Evolutionary conservation across 306 rosid genomes (phyloP).

Genomic region (Prunus persica): Prunus_persica_NCBIv2 NC_034013.1:15961501-15962000

Average conservation of each 20-base stretch:
- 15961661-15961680: slow-evolving; percentile 62
- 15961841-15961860: slow-evolving; percentile 83
- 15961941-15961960: slow-evolving; percentile 67
- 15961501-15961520: slow-evolving; percentile 70
- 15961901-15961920: slow-evolving; percentile 49
- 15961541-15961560: slow-evolving; percentile 39
- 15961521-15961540: slow-evolving; percentile 52
- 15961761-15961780: slow-evolving; percentile 62
- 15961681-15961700: slow-evolving; percentile 54
- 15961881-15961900: slow-evolving; percentile 52
- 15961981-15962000: slow-evolving; percentile 53
- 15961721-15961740: slow-evolving; percentile 65
- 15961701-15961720: slow-evolving; percentile 61
- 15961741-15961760: slow-evolving; percentile 62
- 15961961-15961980: slow-evolving; percentile 60
- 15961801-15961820: slow-evolving; percentile 31
- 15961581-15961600: slow-evolving; percentile 58
- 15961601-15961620: slow-evolving; percentile 70
- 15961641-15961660: slow-evolving; percentile 45
- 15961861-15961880: slow-evolving; percentile 54
- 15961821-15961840: slow-evolving; percentile 62
- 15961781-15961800: slow-evolving; percentile 29
- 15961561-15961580: slow-evolving; percentile 46
- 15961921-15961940: slow-evolving; percentile 77
- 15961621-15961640: slow-evolving; percentile 55